phyloP scores from a whole-genome alignment of 2,329 filamentous ascomycete genomes.

The Arthrinium puccinioides region DNA sequence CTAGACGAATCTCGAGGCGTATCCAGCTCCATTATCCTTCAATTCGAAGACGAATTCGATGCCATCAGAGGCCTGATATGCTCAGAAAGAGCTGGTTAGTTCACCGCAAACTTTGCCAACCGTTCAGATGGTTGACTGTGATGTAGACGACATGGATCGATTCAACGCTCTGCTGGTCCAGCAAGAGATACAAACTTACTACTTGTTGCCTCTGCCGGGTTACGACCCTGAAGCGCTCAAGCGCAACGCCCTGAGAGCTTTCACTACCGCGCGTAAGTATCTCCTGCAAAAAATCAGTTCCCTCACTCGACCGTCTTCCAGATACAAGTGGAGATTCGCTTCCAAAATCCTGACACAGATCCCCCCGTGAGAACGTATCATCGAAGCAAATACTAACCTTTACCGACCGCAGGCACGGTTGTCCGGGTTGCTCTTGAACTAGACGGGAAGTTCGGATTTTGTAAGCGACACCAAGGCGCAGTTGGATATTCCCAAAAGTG shows the following conservation, averaged over 20 bases:
- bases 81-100: slow-evolving; percentile 37
- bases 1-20: slow-evolving; percentile 39
- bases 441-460: slow-evolving; percentile 27
- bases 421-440: slow-evolving; percentile 35
- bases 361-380: too few relatives aligned
- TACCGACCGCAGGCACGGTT: too few relatives aligned
- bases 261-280: too few relatives aligned
- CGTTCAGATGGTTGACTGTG: neutral
- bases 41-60: slow-evolving; percentile 46
- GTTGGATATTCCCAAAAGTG: too few relatives aligned
- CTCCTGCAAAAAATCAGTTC: too few relatives aligned
- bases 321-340: too few relatives aligned
- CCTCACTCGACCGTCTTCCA: too few relatives aligned
- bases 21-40: slow-evolving; percentile 35
- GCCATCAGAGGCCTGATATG: slow-evolving; percentile 37
- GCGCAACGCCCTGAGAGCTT: slow-evolving; percentile 37
- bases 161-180: slow-evolving; percentile 41
- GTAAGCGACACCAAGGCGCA: too few relatives aligned
- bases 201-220: slow-evolving; percentile 38
- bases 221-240: slow-evolving; percentile 30
- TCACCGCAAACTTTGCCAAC: too few relatives aligned
- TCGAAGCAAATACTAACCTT: too few relatives aligned
- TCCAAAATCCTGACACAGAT: too few relatives aligned
- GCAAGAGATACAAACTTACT: slow-evolving; percentile 47
- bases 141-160: slow-evolving; percentile 33